Evolutionary conservation across 768 basidiomycete species (phyloP).

Genomic region (Chalciporus piperatus): DNA sequence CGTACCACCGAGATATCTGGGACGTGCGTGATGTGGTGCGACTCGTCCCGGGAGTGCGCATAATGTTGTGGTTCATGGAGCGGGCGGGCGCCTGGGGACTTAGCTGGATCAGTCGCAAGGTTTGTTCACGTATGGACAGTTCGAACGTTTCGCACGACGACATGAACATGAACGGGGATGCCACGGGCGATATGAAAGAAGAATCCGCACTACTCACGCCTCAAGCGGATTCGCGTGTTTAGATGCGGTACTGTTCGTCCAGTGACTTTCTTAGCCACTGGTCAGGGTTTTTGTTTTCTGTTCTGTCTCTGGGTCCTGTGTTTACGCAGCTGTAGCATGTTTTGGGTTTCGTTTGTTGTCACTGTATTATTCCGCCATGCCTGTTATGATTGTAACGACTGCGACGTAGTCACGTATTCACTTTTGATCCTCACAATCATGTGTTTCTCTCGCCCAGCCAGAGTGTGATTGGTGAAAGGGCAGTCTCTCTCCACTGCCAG

Average conservation of each 20-base stretch:
- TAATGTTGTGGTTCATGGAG: conserved; percentile 67
- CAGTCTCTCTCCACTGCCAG: too few species aligned
- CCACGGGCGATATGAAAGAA: too few species aligned
- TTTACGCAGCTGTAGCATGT: too few species aligned
- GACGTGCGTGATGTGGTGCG: conserved; percentile 76
- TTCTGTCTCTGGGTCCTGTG: too few species aligned
- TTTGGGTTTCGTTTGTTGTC: too few species aligned
- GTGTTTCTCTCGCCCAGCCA: too few species aligned
- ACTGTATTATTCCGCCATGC: too few species aligned
- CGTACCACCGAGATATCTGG: conserved; percentile 79
- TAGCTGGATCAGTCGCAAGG: conserved; percentile 34
- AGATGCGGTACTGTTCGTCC: not conserved
- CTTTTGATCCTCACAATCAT: too few species aligned
- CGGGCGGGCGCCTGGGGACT: conserved; percentile 60
- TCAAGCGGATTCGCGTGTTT: conserved; percentile 5
- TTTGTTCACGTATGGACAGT: conserved; percentile 8
- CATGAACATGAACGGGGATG: not conserved
- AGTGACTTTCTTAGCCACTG: not conserved
- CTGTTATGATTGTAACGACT: too few species aligned
- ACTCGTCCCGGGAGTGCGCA: conserved; percentile 64
- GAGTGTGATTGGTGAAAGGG: too few species aligned
- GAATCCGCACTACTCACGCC: conserved; percentile 16
- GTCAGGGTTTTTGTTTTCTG: too few species aligned
- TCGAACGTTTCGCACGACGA: conserved; percentile 1
- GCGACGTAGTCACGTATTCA: too few species aligned